Percentiles rank a stretch among this genome's conserved stretches.
phyloP scores from a whole-genome alignment of 2,329 filamentous ascomycete species.

The Aspergillus sp. region DNA sequence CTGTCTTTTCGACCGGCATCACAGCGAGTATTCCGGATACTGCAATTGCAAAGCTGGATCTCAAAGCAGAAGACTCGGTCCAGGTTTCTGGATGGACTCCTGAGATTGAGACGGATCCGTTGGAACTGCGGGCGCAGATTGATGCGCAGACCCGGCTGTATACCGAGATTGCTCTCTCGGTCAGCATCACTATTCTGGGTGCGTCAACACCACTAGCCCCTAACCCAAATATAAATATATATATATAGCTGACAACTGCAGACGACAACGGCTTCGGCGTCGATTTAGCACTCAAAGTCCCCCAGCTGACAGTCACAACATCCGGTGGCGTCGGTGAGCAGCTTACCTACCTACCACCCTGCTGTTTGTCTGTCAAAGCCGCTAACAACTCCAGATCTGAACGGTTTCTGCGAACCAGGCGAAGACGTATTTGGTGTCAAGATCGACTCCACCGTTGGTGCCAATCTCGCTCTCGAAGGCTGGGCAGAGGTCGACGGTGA shows the following conservation, averaged over 20 bases:
- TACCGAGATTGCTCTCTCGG: slow-evolving; percentile 7
- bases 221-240: too few species aligned
- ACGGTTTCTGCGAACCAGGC: slow-evolving; percentile 2
- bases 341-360: too few species aligned
- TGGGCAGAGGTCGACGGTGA: slow-evolving; percentile 4
- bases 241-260: background rate
- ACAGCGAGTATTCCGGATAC: slow-evolving; percentile 7
- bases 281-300: slow-evolving; percentile 4
- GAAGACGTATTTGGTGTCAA: background rate
- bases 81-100: slow-evolving; percentile 7
- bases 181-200: slow-evolving; percentile 8
- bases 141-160: slow-evolving; percentile 4
- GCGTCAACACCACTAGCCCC: too few species aligned
- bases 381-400: background rate
- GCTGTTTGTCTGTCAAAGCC: too few species aligned
- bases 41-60: slow-evolving; percentile 9
- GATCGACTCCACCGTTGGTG: slow-evolving; percentile 4
- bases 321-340: slow-evolving; percentile 2
- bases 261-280: slow-evolving; percentile 11
- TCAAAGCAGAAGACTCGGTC: slow-evolving; percentile 1
- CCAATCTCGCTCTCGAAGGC: slow-evolving; percentile 1
- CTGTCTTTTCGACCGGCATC: slow-evolving; percentile 4
- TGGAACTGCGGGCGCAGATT: slow-evolving; percentile 3
- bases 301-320: slow-evolving; percentile 6
- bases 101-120: slow-evolving; percentile 6